These are phyloP conservation scores for Sporothrix variecibatus DNA, from an alignment of 2,329 filamentous ascomycete genomes.

Conservation along the genomic window DNA sequence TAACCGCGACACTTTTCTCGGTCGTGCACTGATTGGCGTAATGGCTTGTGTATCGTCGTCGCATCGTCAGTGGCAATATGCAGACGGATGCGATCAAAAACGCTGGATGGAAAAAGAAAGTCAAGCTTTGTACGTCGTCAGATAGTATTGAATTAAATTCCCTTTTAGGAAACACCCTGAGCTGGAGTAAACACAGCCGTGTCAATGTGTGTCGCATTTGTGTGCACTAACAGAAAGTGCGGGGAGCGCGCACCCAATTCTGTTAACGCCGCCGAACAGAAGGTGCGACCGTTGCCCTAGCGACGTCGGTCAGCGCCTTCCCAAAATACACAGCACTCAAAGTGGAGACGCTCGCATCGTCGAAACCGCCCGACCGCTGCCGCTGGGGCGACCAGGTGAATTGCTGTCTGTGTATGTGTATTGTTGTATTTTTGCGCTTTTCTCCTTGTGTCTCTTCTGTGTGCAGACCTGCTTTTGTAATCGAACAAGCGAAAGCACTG, in stretches of 20 bases:
- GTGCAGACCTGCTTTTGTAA: not conserved
- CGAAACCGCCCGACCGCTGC: not conserved
- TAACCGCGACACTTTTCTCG: not conserved
- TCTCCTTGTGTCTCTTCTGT: not conserved
- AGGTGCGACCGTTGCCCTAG: conserved; percentile 9
- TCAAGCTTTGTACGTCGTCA: not conserved
- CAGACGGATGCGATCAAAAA: not conserved
- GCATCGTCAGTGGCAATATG: too few species aligned
- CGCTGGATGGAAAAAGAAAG: not conserved
- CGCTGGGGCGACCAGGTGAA: not conserved
- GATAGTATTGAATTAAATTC: not conserved
- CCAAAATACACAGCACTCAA: conserved; percentile 4
- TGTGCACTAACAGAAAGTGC: conserved; percentile 12
- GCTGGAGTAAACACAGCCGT: not conserved
- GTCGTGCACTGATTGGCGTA: not conserved
- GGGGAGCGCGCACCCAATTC: not conserved
- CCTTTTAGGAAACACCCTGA: not conserved
- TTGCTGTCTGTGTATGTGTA: not conserved
- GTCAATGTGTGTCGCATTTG: not conserved
- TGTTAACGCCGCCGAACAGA: not conserved
- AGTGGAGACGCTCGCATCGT: conserved; percentile 18
- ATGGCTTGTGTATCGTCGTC: not conserved
- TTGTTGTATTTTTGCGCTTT: not conserved
- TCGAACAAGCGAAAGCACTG: not conserved
- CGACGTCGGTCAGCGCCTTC: conserved; percentile 8